These are phyloP conservation scores for Avena atlantica DNA, from an alignment of 176 grass and related monocot genomes.

Conservation along the genomic window DNA sequence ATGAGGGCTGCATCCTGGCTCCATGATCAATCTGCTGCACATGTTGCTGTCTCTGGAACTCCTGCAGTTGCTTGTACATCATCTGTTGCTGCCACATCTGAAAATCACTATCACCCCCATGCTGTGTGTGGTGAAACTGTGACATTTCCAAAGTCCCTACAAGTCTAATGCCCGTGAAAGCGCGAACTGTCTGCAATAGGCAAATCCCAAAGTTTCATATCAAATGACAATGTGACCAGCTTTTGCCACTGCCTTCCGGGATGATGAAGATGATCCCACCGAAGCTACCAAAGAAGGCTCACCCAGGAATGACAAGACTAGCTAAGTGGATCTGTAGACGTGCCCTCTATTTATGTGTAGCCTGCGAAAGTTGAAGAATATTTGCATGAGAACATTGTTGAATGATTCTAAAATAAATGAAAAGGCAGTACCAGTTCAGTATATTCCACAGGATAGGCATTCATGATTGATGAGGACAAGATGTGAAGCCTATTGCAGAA, in stretches of 20 bases:
- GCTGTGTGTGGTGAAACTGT: conserved; percentile 65
- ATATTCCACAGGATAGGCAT: conserved; percentile 29
- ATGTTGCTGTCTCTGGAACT: conserved; percentile 89
- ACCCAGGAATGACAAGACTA: conserved; percentile 7
- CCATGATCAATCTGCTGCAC: conserved; percentile 72
- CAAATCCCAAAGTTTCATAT: conserved; percentile 54
- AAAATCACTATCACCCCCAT: conserved; percentile 60
- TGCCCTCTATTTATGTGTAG: conserved; percentile 32
- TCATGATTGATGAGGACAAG: background rate
- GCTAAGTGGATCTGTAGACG: conserved; percentile 4
- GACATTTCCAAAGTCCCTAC: conserved; percentile 60
- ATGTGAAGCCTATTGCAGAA: background rate
- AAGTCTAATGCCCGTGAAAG: conserved; percentile 45
- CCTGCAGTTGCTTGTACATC: conserved; percentile 86
- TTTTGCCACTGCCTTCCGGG: conserved; percentile 8
- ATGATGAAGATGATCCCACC: conserved; percentile 30
- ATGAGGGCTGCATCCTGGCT: conserved; percentile 55
- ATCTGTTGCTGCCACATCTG: conserved; percentile 93
- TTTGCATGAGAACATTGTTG: conserved; percentile 27
- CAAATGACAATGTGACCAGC: conserved; percentile 41
- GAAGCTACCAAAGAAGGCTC: conserved; percentile 38
- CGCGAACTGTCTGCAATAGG: conserved; percentile 31
- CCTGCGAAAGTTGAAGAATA: conserved; percentile 41
- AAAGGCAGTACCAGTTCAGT: conserved; percentile 12
- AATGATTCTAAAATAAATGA: conserved; percentile 31